Percentiles rank a stretch among this genome's conserved stretches.
phyloP scores from a whole-genome alignment of 805 yeast species.

The Jamesozyma jinghongensis region DNA sequence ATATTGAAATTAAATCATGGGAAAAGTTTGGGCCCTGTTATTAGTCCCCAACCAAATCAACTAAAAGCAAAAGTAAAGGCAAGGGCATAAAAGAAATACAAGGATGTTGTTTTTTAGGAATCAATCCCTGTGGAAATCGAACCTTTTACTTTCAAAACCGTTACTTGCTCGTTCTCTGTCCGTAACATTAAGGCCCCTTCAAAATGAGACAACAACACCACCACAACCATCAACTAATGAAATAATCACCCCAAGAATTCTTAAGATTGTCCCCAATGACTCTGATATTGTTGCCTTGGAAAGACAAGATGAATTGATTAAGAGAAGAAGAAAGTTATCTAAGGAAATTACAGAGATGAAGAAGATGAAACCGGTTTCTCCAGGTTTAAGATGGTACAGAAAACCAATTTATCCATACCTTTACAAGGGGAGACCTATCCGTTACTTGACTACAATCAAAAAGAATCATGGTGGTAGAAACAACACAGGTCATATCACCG shows the following conservation, averaged over 20 bases:
- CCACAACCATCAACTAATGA: not conserved
- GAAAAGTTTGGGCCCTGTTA: too few species aligned
- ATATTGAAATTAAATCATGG: too few species aligned
- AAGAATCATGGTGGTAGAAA: conserved; percentile 82
- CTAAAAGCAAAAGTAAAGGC: too few species aligned
- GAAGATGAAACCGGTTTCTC: conserved; percentile 70
- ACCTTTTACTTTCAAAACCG: too few species aligned
- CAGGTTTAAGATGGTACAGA: conserved; percentile 82
- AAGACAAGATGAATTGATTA: conserved; percentile 61
- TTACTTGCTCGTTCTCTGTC: too few species aligned
- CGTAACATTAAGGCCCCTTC: too few species aligned
- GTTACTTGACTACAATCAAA: conserved; percentile 63
- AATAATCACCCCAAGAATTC: conserved; percentile 17
- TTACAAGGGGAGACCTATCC: conserved; percentile 75
- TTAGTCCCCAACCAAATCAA: too few species aligned
- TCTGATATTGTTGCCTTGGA: conserved; percentile 63
- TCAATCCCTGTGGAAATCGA: too few species aligned
- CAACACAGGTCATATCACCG: conserved; percentile 76
- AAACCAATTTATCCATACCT: conserved; percentile 81
- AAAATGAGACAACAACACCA: too few species aligned
- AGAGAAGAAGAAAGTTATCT: conserved; percentile 63
- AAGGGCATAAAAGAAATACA: too few species aligned
- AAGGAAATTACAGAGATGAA: conserved; percentile 65
- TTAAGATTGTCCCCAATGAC: conserved; percentile 36
- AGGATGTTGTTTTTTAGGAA: too few species aligned